Conservation (phyloP, 2,329 filamentous ascomycete species). For the Fusarium sp. region DNA sequence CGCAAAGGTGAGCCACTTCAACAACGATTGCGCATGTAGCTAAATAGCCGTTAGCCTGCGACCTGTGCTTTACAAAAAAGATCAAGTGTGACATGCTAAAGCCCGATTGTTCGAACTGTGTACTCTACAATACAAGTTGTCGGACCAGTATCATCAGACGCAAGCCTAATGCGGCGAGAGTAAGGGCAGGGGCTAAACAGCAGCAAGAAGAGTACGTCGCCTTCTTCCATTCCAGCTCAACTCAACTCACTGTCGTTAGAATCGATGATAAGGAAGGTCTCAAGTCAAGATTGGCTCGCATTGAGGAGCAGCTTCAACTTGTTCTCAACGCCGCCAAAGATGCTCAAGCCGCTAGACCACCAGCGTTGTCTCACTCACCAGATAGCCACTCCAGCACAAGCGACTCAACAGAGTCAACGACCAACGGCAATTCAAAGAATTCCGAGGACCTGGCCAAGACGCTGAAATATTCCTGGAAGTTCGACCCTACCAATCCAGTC, state of each 20-base stretch:
- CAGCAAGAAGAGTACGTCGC: conserved; percentile 35
- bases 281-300: conserved; percentile 50
- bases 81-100: conserved; percentile 62
- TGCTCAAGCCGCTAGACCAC: conserved; percentile 1
- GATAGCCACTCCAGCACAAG: conserved; percentile 22
- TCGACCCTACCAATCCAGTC: conserved; percentile 41
- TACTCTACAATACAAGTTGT: conserved; percentile 59
- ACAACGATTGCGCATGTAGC: accelerated
- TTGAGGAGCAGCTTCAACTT: conserved; percentile 52
- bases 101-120: conserved; percentile 60
- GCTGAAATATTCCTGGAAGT: conserved; percentile 28
- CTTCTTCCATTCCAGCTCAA: not conserved
- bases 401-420: conserved; percentile 5
- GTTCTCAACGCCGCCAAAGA: conserved; percentile 47
- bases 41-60: conserved; percentile 52
- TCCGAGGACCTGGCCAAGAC: not conserved
- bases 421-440: not conserved
- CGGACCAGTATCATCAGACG: conserved; percentile 47
- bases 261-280: conserved; percentile 17
- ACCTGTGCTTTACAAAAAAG: conserved; percentile 62
- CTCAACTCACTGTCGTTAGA: conserved; percentile 2
- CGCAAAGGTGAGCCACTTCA: conserved; percentile 39
- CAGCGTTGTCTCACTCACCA: conserved; percentile 11
- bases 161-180: conserved; percentile 43
- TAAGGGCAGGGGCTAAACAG: conserved; percentile 22